phyloP scores from a whole-genome alignment of 1,284 basidiomycete species.

The Tilletia horrida region DNA sequence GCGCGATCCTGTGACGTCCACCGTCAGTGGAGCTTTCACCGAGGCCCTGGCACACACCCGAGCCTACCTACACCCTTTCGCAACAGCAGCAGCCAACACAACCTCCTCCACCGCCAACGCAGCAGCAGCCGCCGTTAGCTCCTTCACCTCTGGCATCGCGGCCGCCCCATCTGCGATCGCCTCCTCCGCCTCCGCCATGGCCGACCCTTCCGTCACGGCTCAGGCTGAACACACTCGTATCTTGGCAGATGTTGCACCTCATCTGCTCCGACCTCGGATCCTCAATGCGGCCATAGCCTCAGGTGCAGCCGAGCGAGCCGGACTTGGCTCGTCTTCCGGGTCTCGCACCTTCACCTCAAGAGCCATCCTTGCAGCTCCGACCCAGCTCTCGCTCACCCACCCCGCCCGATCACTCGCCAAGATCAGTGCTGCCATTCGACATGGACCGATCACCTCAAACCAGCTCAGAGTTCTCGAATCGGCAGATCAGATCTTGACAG shows the following conservation, averaged over 20 bases:
- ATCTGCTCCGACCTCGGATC: conserved; percentile 51
- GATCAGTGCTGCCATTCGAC: conserved; percentile 41
- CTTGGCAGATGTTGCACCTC: conserved; percentile 53
- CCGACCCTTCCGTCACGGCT: background rate
- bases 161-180: background rate
- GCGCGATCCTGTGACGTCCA: conserved; percentile 3
- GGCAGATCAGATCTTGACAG: conserved; percentile 47
- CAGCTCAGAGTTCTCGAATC: conserved; percentile 50
- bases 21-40: conserved; percentile 22
- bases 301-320: conserved; percentile 30
- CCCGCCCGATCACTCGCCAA: conserved; percentile 48
- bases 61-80: conserved; percentile 41
- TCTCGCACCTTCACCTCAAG: conserved; percentile 33
- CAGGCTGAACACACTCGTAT: conserved; percentile 38
- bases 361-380: conserved; percentile 24
- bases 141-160: conserved; percentile 5
- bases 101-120: conserved; percentile 12
- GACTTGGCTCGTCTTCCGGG: conserved; percentile 11
- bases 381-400: conserved; percentile 34
- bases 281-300: conserved; percentile 33
- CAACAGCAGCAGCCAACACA: conserved; percentile 29
- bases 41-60: conserved; percentile 39
- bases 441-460: conserved; percentile 46
- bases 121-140: conserved; percentile 14
- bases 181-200: conserved; percentile 5